Evolutionary conservation across 164 flowering plant species (phyloP).

Genomic region (Nymphaea colorata): DNA sequence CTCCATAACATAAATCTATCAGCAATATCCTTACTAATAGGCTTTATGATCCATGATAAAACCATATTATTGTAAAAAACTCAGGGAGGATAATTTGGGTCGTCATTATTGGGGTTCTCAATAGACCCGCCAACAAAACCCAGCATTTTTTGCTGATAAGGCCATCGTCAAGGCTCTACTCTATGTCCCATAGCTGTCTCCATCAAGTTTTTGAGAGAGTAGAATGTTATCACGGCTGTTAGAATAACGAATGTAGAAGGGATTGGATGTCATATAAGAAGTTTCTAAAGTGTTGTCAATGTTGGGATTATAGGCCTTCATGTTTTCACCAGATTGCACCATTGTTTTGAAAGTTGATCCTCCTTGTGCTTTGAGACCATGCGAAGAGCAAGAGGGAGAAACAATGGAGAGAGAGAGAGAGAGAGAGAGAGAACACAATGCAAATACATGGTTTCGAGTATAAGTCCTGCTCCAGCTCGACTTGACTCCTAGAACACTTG

Average conservation of each 20-base stretch:
- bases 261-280: background rate
- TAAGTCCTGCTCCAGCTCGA: no score
- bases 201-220: background rate
- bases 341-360: no score
- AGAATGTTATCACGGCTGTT: background rate
- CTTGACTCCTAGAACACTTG: no score
- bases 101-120: background rate
- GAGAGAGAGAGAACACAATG: no score
- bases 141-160: background rate
- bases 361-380: no score
- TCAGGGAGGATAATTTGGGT: background rate
- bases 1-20: background rate
- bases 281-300: background rate
- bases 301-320: no score
- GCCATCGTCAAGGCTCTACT: background rate
- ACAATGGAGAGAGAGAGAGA: no score
- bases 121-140: background rate
- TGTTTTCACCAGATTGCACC: no score
- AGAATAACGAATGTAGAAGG: background rate
- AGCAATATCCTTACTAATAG: background rate
- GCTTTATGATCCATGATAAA: background rate
- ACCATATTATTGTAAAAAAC: background rate
- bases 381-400: no score
- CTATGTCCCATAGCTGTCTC: background rate
- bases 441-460: no score